Evolutionary conservation across 169 alveolate genomes (phyloP).

Genomic region (Plasmodium blacklocki): DNA sequence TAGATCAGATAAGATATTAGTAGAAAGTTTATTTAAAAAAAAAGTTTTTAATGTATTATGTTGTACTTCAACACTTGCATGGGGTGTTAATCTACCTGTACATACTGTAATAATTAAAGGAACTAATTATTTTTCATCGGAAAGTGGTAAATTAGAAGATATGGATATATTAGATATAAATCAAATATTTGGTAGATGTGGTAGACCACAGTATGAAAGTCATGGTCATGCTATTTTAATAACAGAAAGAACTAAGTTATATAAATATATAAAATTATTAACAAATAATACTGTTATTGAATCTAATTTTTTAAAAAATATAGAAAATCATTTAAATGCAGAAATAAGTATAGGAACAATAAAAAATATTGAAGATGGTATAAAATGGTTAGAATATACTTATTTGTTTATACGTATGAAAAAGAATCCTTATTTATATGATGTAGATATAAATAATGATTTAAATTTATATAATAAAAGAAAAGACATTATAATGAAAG

Average conservation of each 20-base stretch:
- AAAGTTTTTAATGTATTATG: constrained; percentile 96
- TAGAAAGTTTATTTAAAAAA: constrained; percentile 97
- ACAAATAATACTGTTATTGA: constrained; percentile 84
- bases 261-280: constrained; percentile 81
- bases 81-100: constrained; percentile 99
- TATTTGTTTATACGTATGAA: constrained; percentile 93
- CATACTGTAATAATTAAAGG: constrained; percentile 99
- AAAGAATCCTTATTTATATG: constrained; percentile 92
- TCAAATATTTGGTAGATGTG: constrained; percentile 99
- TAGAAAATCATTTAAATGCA: constrained; percentile 93
- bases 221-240: constrained; percentile 93
- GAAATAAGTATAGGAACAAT: constrained; percentile 96
- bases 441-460: constrained; percentile 82
- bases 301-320: constrained; percentile 80
- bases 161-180: constrained; percentile 97
- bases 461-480: constrained; percentile 71
- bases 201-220: constrained; percentile 99
- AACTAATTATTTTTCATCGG: constrained; percentile 98
- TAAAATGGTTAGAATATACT: constrained; percentile 95
- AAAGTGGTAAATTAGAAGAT: constrained; percentile 97
- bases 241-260: constrained; percentile 83
- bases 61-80: constrained; percentile 99
- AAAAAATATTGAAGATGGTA: constrained; percentile 92
- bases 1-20: constrained; percentile 96
- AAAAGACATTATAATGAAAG: constrained; percentile 78